phyloP scores from a whole-genome alignment of 441 rosid species.

The Cnidoscolus chayamansa region DNA sequence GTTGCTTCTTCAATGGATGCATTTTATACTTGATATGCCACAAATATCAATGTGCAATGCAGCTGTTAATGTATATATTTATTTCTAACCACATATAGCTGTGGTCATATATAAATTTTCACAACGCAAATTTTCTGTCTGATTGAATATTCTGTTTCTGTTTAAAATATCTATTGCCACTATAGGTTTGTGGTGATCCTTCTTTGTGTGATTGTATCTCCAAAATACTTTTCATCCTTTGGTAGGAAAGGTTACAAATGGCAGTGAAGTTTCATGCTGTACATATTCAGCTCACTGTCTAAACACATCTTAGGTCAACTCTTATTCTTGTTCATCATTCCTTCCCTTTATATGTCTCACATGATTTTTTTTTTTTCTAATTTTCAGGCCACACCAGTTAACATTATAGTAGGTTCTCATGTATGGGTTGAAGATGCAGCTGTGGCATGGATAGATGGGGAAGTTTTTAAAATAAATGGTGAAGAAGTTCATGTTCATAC shows the following conservation, averaged over 20 bases:
- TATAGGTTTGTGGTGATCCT: not conserved
- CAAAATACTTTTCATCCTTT: not conserved
- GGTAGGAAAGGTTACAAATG: not conserved
- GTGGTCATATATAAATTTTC: not conserved
- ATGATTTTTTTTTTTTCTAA: slow-evolving; percentile 5
- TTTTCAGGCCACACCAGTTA: slow-evolving; percentile 75
- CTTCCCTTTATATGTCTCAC: slow-evolving; percentile 12
- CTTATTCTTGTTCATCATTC: not conserved
- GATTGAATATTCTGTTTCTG: not conserved
- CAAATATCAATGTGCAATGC: slow-evolving; percentile 1
- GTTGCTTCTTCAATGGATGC: not conserved
- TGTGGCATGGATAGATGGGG: slow-evolving; percentile 93
- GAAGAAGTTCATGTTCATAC: slow-evolving; percentile 69
- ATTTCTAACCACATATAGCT: not conserved
- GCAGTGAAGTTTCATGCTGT: not conserved
- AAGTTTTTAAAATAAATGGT: slow-evolving; percentile 73
- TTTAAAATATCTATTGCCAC: not conserved
- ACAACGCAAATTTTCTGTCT: not conserved
- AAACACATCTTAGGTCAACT: not conserved
- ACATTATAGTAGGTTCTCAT: slow-evolving; percentile 95
- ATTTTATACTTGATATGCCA: not conserved
- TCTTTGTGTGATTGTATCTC: not conserved
- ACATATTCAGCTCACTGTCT: slow-evolving; percentile 1
- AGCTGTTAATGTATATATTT: not conserved
- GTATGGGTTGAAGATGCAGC: slow-evolving; percentile 96